These are phyloP conservation scores for Endothia cerciana DNA, from an alignment of 2,329 filamentous ascomycete genomes.

Conservation along the genomic window DNA sequence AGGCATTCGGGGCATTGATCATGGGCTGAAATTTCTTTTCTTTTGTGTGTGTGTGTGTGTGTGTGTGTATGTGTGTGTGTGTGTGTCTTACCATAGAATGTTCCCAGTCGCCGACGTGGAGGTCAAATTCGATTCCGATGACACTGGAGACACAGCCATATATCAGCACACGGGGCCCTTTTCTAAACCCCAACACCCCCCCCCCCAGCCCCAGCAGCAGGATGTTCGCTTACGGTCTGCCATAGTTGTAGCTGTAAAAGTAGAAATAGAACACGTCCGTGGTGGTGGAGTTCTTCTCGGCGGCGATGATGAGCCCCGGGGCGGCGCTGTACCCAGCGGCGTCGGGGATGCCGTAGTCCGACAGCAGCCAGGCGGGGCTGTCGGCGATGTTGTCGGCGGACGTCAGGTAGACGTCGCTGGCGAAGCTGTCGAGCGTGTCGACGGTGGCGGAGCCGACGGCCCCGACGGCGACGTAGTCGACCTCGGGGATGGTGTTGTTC, in stretches of 20 bases:
- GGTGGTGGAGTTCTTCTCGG: constrained; percentile 32
- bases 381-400: constrained; percentile 26
- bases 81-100: constrained; percentile 32
- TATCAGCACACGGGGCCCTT: background rate
- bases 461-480: constrained; percentile 19
- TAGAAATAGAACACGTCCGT: constrained; percentile 33
- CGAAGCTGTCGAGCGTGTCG: constrained; percentile 26
- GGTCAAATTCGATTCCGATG: constrained; percentile 32
- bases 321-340: constrained; percentile 29
- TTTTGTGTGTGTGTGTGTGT: too few relatives aligned
- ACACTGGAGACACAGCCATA: constrained; percentile 23
- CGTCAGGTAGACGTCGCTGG: constrained; percentile 30
- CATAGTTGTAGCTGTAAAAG: constrained; percentile 33
- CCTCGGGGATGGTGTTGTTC: constrained; percentile 30
- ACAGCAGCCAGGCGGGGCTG: constrained; percentile 29
- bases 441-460: constrained; percentile 29
- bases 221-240: constrained; percentile 24
- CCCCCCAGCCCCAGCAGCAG: background rate
- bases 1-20: too few relatives aligned
- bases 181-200: background rate
- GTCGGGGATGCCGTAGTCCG: constrained; percentile 30
- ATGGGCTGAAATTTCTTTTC: too few relatives aligned
- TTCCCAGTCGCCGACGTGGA: constrained; percentile 37
- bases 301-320: constrained; percentile 32
- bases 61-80: too few relatives aligned